phyloP scores from a whole-genome alignment of 2,329 filamentous ascomycete species.

The Ceratocystis cubensis region DNA sequence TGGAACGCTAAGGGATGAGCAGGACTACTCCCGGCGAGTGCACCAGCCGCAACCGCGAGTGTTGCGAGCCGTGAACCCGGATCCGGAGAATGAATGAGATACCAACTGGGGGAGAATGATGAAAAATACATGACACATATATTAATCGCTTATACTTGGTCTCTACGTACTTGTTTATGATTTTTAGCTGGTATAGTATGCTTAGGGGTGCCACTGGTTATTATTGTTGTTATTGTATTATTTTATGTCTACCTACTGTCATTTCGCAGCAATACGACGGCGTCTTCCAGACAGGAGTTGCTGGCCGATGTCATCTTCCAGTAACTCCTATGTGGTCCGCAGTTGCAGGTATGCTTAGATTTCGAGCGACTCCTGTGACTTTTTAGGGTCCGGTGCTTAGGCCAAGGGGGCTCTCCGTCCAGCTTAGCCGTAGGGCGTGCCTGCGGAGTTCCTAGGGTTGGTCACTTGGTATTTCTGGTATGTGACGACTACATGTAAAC shows the following conservation, averaged over 20 bases:
- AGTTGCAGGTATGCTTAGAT: too few relatives aligned
- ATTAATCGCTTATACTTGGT: background rate
- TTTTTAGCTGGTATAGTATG: background rate
- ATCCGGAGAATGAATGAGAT: slow-evolving; percentile 32
- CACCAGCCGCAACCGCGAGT: slow-evolving; percentile 42
- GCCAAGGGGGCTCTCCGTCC: background rate
- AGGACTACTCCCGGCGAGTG: slow-evolving; percentile 52
- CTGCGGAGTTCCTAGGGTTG: background rate
- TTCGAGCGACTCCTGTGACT: too few relatives aligned
- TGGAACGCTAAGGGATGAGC: slow-evolving; percentile 50
- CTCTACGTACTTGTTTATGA: background rate
- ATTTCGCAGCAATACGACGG: too few relatives aligned
- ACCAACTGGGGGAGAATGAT: background rate
- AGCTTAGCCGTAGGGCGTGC: too few relatives aligned
- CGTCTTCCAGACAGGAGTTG: too few relatives aligned
- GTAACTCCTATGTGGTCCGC: too few relatives aligned
- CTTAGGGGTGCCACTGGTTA: background rate
- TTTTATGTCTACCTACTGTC: too few relatives aligned
- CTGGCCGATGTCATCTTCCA: too few relatives aligned
- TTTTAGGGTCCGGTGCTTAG: too few relatives aligned
- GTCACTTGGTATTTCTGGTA: too few relatives aligned
- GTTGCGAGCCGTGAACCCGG: slow-evolving; percentile 51
- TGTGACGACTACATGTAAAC: too few relatives aligned
- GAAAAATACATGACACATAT: background rate
- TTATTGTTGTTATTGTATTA: too few relatives aligned